Evolutionary conservation across 1,284 basidiomycete species (phyloP).

Genomic region (Sporisorium scitamineum): DNA sequence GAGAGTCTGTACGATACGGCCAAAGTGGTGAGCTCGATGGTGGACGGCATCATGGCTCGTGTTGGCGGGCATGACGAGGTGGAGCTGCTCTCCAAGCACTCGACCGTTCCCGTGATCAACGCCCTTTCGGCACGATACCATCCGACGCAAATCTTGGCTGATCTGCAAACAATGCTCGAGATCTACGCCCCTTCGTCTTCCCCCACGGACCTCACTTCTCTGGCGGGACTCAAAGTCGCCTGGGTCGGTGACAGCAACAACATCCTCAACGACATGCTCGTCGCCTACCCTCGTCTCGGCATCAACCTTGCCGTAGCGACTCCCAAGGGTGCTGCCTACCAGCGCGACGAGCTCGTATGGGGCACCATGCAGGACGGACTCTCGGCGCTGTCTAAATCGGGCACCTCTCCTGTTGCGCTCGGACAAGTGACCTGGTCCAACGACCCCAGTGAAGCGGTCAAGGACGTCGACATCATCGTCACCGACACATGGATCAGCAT

Average conservation of each 20-base stretch:
- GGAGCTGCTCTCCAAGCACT: slow-evolving; percentile 87
- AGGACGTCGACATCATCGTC: slow-evolving; percentile 89
- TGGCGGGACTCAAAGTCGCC: slow-evolving; percentile 72
- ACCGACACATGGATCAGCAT: slow-evolving; percentile 85
- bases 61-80: slow-evolving; percentile 92
- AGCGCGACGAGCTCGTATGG: slow-evolving; percentile 82
- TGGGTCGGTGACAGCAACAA: slow-evolving; percentile 97
- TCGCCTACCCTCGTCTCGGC: slow-evolving; percentile 90
- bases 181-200: slow-evolving; percentile 71
- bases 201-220: slow-evolving; percentile 68
- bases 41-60: slow-evolving; percentile 95
- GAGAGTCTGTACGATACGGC: slow-evolving; percentile 87
- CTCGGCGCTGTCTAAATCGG: slow-evolving; percentile 64
- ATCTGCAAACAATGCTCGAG: slow-evolving; percentile 90
- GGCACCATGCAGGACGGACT: slow-evolving; percentile 63
- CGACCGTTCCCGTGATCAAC: slow-evolving; percentile 92
- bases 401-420: slow-evolving; percentile 64
- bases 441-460: slow-evolving; percentile 86
- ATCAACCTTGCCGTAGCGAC: slow-evolving; percentile 87
- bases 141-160: slow-evolving; percentile 94
- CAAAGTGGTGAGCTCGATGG: slow-evolving; percentile 87
- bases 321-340: slow-evolving; percentile 77
- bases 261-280: slow-evolving; percentile 96
- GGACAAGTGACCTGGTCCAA: slow-evolving; percentile 78
- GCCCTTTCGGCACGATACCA: slow-evolving; percentile 96